Base-by-base conservation (phyloP, 2,329 filamentous ascomycete species). In the Cladophialophora bantiana region DNA sequence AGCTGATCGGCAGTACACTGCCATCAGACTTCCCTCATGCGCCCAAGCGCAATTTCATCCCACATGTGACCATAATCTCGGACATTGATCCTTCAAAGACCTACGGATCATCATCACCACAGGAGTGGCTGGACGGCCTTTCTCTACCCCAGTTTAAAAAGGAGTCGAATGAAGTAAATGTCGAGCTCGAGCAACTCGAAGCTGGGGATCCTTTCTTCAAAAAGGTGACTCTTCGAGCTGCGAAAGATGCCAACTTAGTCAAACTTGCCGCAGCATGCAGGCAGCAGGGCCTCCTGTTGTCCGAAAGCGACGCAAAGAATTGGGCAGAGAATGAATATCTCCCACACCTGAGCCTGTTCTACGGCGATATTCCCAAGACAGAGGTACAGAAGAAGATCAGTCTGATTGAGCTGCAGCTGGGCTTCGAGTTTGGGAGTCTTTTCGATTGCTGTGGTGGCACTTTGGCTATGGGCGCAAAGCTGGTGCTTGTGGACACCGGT, bases 371-470 rank as follows among this genome's bases (percentile, higher is more conserved):
- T 2, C 56, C 62, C 26, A 36, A 53, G n/a, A 48, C 15, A 7
- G 66, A 70, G n/a, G 66, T 66, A 2, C 32, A 68, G 63, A 68
- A 68, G 59, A 68, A 68, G 32, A 56, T 70, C 35, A 38, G 55
- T 7, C n/a, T 68, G 20, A 65, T 70, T 18, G 68, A 70, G 58
- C 18, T 68, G 63, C 68, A 70, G 56, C 26, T 70, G 13, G 68
- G 65, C 9, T 70, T 61, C 12, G 66, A 65, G 35, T 50, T 70
- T 26, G 68, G 68, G 10, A 68, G 65, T 66, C 36, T 70, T 18
- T 70, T 70, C 55, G 68, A 65, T 42, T 70, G 68, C 40, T 70
- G 68, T 64, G 68, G 68, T 5, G 68, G 68, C 18, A 68, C 63
- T 3, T 26, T 70, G 50, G 55, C 62, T 6, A 63, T 66, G 66